Base-by-base conservation (phyloP, 129 eudicot genomes). In the Glebionis coronaria region DNA sequence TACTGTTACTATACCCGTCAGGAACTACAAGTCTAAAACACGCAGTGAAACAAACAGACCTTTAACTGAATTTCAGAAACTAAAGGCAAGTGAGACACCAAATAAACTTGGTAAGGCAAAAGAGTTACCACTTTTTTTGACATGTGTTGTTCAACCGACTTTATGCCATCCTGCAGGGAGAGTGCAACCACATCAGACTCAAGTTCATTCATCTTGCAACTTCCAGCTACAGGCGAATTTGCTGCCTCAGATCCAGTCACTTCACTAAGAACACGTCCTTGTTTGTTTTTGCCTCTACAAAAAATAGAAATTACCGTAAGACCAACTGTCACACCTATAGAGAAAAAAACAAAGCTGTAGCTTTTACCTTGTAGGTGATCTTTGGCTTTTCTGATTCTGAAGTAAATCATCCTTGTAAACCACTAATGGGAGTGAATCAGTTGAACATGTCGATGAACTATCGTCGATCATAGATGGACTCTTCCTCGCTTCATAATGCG, bases 391-490 rank as follows among this genome's bases (percentile, higher is more conserved):
- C 12, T 73, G 79, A 66, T 73, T 80, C 20, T 56, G 77, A 50
- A 46, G 65, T 27, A 73, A 68, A 65, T 75, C 81, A 57, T 72
- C 84, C 65, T 72, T 82, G 60, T 76, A 65, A 12, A 75, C 82
- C 12, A 77, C 84, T 4, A 88, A 87, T 4, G 84, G 95, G 28
- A 85, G 80, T 9, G 99, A 94, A 67, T 89, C 99, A 12, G 99
- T 81, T 35, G 99, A 94, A 44, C 91, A 87, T 47, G 96, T 93
- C 2, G 96, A 93, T 0, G 98, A 93, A 67, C 92, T 84, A 65
- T 93, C 98, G 68, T 92, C 98, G 82, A 88, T 81, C 5, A 66
- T 44, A 62, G 88, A 82, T 9, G 88, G 74, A 72, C 78, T 74
- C 74, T 77, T 84, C 56, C 72, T 79, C 63, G 76, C 85, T 58